Evolutionary conservation across 148 eudicot species (phyloP), one percentile per base, ranked within the genome.

Genomic region (Nyssa sinensis): DNA sequence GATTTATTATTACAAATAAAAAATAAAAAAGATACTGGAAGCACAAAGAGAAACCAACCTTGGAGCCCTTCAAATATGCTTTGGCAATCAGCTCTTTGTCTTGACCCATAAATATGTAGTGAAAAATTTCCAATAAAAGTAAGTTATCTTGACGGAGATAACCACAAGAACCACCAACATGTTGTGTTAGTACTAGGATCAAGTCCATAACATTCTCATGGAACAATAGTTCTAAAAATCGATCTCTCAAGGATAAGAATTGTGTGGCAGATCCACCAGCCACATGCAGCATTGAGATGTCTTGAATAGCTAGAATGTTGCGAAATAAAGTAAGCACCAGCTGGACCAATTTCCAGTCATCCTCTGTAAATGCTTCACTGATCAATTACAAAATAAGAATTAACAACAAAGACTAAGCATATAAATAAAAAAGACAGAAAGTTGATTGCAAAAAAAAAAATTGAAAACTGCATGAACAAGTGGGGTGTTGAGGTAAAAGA

Each of bases 291-390:
- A 73, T 71, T 73, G 99, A 79, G 77, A 91, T 87, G 49, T 91
- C 89, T 78, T 90, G 94, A 72, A 96, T 79, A 60, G 99, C 97
- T 63, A 96, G 81, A 66, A 93, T 66, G 74, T 96, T 93, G 32
- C 99, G 93, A 67, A 93, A 90, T 73, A 96, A 76, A 67, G 99
- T 96, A 76, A 93, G 80, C 84, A 95, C 88, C 75, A 96, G 83
- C 81, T 96, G 99, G 71, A 93, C 90, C 75, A 96, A 74, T 74
- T 96, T 96, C 97, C 98, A 91, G 79, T 93, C 98, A 77, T 96
- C 99, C 59, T 96, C 99, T 7, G 98, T 84, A 72, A 96, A 91
- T 44, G 82, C 85, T 35, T 84, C 93, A 73, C 98, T 93, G 88
- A 67, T 13, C 33, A 65, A 1, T 10, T 24, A 65, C 16, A 61